Percentiles rank a stretch among this genome's conserved stretches.
phyloP scores from a whole-genome alignment of 2,329 filamentous ascomycete genomes.

The Dendryphion nanum region DNA sequence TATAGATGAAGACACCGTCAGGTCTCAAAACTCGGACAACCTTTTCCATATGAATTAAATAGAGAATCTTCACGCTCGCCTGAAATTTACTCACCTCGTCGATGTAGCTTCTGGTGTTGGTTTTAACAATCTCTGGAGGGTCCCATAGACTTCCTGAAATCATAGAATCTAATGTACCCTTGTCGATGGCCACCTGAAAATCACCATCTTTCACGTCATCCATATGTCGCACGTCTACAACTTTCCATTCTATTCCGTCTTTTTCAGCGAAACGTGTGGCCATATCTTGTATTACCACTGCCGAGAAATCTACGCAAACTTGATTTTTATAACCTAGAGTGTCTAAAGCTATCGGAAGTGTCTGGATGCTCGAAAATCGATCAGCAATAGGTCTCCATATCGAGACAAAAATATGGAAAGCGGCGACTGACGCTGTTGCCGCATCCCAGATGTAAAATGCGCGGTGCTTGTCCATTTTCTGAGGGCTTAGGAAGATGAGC shows the following conservation, averaged over 20 bases:
- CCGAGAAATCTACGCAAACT: too few relatives aligned
- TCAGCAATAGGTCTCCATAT: too few relatives aligned
- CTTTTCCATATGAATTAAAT: conserved; percentile 27
- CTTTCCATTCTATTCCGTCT: conserved; percentile 49
- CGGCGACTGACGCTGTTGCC: too few relatives aligned
- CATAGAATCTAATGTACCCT: conserved; percentile 57
- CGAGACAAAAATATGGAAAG: too few relatives aligned
- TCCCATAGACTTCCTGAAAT: conserved; percentile 55
- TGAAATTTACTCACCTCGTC: conserved; percentile 42
- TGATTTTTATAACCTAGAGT: too few relatives aligned
- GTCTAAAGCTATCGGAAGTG: too few relatives aligned
- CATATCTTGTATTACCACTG: too few relatives aligned
- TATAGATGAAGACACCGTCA: conserved; percentile 51
- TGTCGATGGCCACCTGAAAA: conserved; percentile 59
- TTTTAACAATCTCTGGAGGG: conserved; percentile 49
- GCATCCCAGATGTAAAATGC: too few relatives aligned
- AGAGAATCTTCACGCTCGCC: background rate
- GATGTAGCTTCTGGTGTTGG: conserved; percentile 51
- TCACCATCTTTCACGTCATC: conserved; percentile 38
- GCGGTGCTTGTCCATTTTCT: too few relatives aligned
- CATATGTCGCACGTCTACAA: conserved; percentile 55
- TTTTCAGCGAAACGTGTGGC: too few relatives aligned
- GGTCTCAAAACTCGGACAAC: conserved; percentile 50
- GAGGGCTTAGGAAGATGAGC: too few relatives aligned
- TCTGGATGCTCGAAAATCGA: too few relatives aligned